A percentile compares a stretch with the other conserved stretches of the same genome.
These are phyloP conservation scores for Hypholoma sublateritium DNA, from an alignment of 768 basidiomycete genomes.

Conservation along the genomic window DNA sequence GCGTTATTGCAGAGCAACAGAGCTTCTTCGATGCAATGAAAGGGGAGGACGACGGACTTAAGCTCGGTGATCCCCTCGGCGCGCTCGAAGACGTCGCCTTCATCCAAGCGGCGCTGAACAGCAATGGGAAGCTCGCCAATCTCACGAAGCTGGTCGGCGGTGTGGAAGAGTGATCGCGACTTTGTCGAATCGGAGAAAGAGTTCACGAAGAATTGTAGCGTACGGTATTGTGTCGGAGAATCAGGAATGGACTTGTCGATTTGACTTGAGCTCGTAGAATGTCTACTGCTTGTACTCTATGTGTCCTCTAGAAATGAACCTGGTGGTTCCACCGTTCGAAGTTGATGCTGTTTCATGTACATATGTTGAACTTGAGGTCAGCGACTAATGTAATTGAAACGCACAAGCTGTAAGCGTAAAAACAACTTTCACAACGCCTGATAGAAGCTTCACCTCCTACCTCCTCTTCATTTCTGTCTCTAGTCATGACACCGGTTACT, in stretches of 20 bases:
- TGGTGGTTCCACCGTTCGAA: too few relatives aligned
- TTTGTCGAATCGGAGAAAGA: slow-evolving; percentile 17
- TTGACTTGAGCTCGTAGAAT: slow-evolving; percentile 6
- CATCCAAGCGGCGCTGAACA: slow-evolving; percentile 75
- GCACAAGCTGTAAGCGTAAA: too few relatives aligned
- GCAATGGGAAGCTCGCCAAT: slow-evolving; percentile 60
- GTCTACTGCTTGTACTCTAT: neutral
- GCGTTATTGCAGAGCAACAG: slow-evolving; percentile 56
- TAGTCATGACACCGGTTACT: neutral
- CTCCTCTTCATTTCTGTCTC: too few relatives aligned
- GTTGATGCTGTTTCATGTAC: too few relatives aligned
- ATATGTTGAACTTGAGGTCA: too few relatives aligned
- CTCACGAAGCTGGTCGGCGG: slow-evolving; percentile 37
- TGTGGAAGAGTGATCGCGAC: neutral
- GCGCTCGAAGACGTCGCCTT: slow-evolving; percentile 77
- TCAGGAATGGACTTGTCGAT: slow-evolving; percentile 1
- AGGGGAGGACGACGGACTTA: slow-evolving; percentile 46
- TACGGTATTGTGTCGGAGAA: slow-evolving; percentile 21
- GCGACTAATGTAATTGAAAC: too few relatives aligned
- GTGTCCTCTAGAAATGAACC: neutral
- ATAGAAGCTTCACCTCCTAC: too few relatives aligned
- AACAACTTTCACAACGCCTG: too few relatives aligned
- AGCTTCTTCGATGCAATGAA: slow-evolving; percentile 60
- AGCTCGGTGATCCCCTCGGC: slow-evolving; percentile 56
- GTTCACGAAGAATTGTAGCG: slow-evolving; percentile 2